phyloP scores from a whole-genome alignment of 2,329 filamentous ascomycete species.

The Fusarium tupiense region DNA sequence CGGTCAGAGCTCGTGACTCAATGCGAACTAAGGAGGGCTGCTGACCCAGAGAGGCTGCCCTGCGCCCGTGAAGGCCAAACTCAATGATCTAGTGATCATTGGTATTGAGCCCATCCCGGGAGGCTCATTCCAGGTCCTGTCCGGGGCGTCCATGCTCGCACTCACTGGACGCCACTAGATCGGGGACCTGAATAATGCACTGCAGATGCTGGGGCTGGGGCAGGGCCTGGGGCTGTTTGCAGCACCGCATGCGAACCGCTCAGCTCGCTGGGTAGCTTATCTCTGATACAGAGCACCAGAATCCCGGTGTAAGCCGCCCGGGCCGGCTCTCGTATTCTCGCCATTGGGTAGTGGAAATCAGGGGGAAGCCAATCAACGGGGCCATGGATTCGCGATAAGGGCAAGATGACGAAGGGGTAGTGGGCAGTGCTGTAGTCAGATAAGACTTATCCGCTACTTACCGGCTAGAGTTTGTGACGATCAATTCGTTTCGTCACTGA shows the following conservation, averaged over 20 bases:
- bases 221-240: conserved; percentile 6
- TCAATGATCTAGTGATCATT: conserved; percentile 17
- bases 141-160: conserved; percentile 15
- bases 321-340: conserved; percentile 42
- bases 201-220: conserved; percentile 4
- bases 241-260: conserved; percentile 20
- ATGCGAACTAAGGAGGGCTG: conserved; percentile 7
- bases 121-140: conserved; percentile 20
- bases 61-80: conserved; percentile 31
- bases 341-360: conserved; percentile 36
- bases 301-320: conserved; percentile 41
- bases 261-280: conserved; percentile 18
- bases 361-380: conserved; percentile 29
- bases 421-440: conserved; percentile 29
- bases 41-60: conserved; percentile 27
- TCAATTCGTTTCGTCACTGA: conserved; percentile 30
- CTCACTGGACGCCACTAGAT: conserved; percentile 38
- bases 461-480: conserved; percentile 34
- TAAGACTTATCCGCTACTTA: conserved; percentile 37
- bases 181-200: conserved; percentile 33
- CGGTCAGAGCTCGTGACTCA: conserved; percentile 26
- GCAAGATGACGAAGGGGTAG: conserved; percentile 26
- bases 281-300: conserved; percentile 33
- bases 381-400: conserved; percentile 33
- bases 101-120: conserved; percentile 14